A percentile compares a stretch with the other conserved stretches of the same genome.
phyloP scores from a whole-genome alignment of 805 yeast genomes.

The Torulaspora maleeae region DNA sequence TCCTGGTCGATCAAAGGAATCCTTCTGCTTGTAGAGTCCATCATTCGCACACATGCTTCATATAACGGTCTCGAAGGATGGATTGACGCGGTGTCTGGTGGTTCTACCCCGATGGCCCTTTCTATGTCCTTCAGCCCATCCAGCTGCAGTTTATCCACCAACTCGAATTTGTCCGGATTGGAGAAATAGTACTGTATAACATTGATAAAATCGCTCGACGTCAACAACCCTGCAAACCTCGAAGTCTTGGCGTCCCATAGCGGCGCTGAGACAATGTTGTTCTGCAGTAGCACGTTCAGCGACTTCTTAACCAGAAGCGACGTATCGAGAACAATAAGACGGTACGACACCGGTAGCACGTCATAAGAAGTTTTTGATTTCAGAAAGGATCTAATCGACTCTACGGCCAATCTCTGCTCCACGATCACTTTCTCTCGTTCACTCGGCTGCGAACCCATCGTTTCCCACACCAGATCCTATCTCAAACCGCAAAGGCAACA shows the following conservation, averaged over 20 bases:
- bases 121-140: conserved; percentile 86
- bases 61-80: conserved; percentile 87
- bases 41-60: conserved; percentile 91
- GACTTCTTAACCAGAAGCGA: conserved; percentile 86
- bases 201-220: conserved; percentile 88
- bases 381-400: conserved; percentile 76
- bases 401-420: conserved; percentile 71
- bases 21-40: conserved; percentile 82
- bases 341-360: conserved; percentile 90
- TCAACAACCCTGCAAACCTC: conserved; percentile 88
- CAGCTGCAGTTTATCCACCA: conserved; percentile 78
- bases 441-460: conserved; percentile 8
- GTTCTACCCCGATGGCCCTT: conserved; percentile 77
- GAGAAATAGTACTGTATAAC: conserved; percentile 92
- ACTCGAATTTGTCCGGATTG: conserved; percentile 79
- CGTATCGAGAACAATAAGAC: conserved; percentile 90
- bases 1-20: conserved; percentile 93
- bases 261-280: conserved; percentile 94
- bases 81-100: conserved; percentile 78
- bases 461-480: not conserved
- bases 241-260: conserved; percentile 89
- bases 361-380: conserved; percentile 93
- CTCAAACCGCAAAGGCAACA: not conserved
- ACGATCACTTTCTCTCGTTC: conserved; percentile 36
- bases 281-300: conserved; percentile 81